Conservation (phyloP, 192 early-diverging fungal genomes). For the Chytriomyces sp. region DNA sequence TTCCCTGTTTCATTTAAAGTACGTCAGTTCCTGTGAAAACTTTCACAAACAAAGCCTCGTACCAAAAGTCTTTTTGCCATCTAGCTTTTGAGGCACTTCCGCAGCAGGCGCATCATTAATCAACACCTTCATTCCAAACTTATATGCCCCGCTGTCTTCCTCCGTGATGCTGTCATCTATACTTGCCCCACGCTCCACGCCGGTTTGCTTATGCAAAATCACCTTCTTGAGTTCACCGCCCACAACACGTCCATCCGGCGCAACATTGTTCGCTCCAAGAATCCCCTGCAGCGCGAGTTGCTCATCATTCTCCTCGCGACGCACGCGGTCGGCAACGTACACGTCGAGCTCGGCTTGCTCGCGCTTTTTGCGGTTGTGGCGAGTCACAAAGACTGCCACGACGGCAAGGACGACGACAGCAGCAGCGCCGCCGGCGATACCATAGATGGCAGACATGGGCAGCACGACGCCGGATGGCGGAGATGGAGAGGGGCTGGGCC, state of each 20-base stretch:
- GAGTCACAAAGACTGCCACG: background rate
- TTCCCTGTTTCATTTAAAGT: too few relatives aligned
- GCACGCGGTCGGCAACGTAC: conserved; percentile 13
- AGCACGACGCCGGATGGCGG: background rate
- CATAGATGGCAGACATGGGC: background rate
- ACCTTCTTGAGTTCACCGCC: conserved; percentile 21
- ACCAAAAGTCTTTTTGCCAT: background rate
- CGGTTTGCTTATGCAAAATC: conserved; percentile 22
- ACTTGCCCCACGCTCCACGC: background rate
- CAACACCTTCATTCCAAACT: conserved; percentile 18
- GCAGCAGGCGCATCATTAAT: conserved; percentile 8
- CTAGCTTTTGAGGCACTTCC: background rate
- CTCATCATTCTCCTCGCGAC: conserved; percentile 12
- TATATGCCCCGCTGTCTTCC: background rate
- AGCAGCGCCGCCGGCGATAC: conserved; percentile 15
- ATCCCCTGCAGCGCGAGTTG: conserved; percentile 19
- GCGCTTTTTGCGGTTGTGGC: background rate
- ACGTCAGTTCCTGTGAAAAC: too few relatives aligned
- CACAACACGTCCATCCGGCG: conserved; percentile 5
- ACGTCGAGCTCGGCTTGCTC: conserved; percentile 11
- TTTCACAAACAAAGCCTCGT: too few relatives aligned
- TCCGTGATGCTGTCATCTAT: background rate
- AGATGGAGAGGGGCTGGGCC: background rate
- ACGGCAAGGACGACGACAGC: conserved; percentile 1
- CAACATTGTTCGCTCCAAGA: background rate